Evolutionary conservation across 495 filamentous ascomycete genomes (phyloP).

Genomic region (Zalerion maritima): DNA sequence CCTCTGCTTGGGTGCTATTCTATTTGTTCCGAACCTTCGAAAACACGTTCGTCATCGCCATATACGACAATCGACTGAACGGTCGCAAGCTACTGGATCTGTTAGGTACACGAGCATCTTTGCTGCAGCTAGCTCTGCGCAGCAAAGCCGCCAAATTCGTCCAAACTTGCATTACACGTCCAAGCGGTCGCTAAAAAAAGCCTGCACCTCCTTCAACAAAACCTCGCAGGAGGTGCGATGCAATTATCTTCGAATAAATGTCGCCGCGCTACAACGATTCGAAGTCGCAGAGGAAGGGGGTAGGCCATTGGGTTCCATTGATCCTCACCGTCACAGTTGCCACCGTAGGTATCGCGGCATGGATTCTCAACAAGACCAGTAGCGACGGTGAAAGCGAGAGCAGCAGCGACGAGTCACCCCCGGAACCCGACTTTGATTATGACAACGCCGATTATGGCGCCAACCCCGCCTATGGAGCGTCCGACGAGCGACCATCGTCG

Average conservation of each 20-base stretch:
- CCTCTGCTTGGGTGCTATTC: no score
- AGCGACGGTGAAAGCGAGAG: conserved; percentile 52
- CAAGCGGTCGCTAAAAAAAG: no score
- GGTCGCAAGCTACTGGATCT: no score
- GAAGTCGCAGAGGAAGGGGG: conserved; percentile 49
- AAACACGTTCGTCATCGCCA: no score
- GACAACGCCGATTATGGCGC: conserved; percentile 34
- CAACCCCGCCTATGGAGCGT: conserved; percentile 37
- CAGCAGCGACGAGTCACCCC: conserved; percentile 19
- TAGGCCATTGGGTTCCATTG: conserved; percentile 77
- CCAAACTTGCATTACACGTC: no score
- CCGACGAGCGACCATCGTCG: conserved; percentile 22
- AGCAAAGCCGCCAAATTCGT: no score
- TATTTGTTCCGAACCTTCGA: no score
- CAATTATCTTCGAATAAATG: conserved; percentile 36
- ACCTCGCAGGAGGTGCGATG: no score
- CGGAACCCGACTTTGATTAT: conserved; percentile 30
- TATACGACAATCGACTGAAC: no score
- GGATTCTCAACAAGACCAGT: conserved; percentile 81
- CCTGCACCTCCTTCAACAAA: no score
- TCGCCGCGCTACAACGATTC: conserved; percentile 57
- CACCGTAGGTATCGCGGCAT: conserved; percentile 69
- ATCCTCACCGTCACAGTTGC: conserved; percentile 73
- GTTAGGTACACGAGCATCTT: no score
- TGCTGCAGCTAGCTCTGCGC: no score